Percentiles rank a stretch among this genome's conserved stretches.
Conservation (phyloP, 768 basidiomycete species). For the Auriscalpium vulgare region DNA sequence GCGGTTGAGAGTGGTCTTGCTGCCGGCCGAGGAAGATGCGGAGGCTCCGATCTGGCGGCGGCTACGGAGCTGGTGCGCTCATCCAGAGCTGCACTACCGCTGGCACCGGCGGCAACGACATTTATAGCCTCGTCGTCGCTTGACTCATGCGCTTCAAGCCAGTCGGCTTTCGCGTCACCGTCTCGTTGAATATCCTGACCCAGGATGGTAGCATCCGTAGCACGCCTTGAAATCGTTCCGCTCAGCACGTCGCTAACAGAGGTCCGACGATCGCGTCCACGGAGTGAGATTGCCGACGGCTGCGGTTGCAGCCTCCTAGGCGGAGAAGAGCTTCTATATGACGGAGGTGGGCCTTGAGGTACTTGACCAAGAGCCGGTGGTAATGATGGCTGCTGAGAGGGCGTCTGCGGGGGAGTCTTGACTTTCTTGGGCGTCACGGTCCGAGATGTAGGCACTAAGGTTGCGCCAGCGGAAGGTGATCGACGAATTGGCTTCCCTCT, state of each 20-base stretch:
- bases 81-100: constrained; percentile 74
- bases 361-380: constrained; percentile 8
- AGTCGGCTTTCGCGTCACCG: constrained; percentile 44
- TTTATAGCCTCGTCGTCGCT: constrained; percentile 88
- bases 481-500: constrained; percentile 9
- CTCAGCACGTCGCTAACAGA: constrained; percentile 58
- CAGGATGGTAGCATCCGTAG: constrained; percentile 20
- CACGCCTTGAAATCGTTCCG: constrained; percentile 32
- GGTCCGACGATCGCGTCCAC: constrained; percentile 38
- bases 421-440: constrained; percentile 10
- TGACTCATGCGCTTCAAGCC: constrained; percentile 51
- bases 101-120: constrained; percentile 70
- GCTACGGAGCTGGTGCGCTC: constrained; percentile 67
- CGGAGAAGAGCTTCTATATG: constrained; percentile 38
- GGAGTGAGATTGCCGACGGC: constrained; percentile 35
- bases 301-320: constrained; percentile 30
- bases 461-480: neutral
- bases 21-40: constrained; percentile 1
- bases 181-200: constrained; percentile 22
- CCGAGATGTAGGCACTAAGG: neutral
- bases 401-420: constrained; percentile 13
- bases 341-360: constrained; percentile 53
- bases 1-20: constrained; percentile 8
- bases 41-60: constrained; percentile 19
- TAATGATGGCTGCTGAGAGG: constrained; percentile 3